Base-by-base conservation (phyloP, 2,329 filamentous ascomycete species). In the Phaeophleospora eucalypticola region DNA sequence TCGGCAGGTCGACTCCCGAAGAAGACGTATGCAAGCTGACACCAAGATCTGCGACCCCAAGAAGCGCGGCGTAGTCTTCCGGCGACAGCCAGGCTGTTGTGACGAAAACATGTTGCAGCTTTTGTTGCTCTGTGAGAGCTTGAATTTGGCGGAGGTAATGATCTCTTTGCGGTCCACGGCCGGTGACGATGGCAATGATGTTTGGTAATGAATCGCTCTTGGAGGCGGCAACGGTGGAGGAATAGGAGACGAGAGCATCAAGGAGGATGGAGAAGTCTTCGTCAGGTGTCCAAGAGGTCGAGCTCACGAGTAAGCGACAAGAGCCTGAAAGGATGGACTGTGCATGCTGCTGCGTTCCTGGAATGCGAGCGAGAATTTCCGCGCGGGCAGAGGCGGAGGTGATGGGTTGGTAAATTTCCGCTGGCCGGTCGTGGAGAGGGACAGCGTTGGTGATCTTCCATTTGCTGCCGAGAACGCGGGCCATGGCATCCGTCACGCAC, bases 271-370 rank as follows among this genome's bases (percentile, higher is more conserved):
- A 84, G 65, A 98, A 97, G 67, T 98, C 91, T 67, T 98, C 93
- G 61, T 98, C 93, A 0, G 89, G 81, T 0, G 93, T 98, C 93
- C 93, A 98, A 9, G 90, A 96, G 0, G 93, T 98, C 48, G 89
- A 93, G 70, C 88, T 95, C 32, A 97, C 87, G 6, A 98, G 70
- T 2, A 98, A 76, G 21, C 79, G 82, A 44, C 80, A 79, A 7
- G 72, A 72, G 1, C 59, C 57, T 8, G 44, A 34, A 15, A 58
- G 45, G 14, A 67, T 52, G 42, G 78, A 72, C 6, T 77, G 64
- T 0, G 81, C 81, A 40, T 84, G 70, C 8, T 76, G 67, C 9
- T 73, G 71, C 0, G 87, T 86, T 58, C 86, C 82, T 1, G 82
- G 74, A 6, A 95, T 71, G 2, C 75, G 73, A 7, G 73, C 67